A percentile compares a stretch with the other conserved stretches of the same genome.
Conservation (phyloP, 371 early-diverging fungal species). For the Mucor sp. region DNA sequence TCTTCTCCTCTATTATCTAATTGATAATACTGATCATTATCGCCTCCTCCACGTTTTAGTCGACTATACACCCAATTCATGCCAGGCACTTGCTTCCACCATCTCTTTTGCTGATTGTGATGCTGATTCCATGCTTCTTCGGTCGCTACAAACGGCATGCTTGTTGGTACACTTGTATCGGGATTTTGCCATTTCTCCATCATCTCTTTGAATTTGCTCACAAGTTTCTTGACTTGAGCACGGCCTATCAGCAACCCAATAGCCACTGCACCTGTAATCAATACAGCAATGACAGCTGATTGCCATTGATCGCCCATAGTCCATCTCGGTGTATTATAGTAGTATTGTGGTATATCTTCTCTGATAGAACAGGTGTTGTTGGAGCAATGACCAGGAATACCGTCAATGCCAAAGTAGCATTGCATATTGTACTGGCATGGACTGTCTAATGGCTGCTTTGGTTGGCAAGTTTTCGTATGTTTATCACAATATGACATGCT, state of each 20-base stretch:
- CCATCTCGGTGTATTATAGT: conserved; percentile 35
- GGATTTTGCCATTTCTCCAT: conserved; percentile 43
- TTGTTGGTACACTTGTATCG: conserved; percentile 6
- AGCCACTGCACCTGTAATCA: conserved; percentile 37
- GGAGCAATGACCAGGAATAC: conserved; percentile 45
- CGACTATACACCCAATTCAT: conserved; percentile 39
- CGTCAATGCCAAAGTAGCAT: conserved; percentile 39
- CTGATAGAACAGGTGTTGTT: conserved; percentile 38
- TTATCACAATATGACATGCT: conserved; percentile 45
- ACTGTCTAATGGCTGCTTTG: conserved; percentile 40
- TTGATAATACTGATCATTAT: conserved; percentile 37
- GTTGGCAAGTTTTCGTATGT: conserved; percentile 46
- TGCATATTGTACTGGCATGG: conserved; percentile 44
- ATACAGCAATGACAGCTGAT: conserved; percentile 33
- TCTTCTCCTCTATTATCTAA: conserved; percentile 25
- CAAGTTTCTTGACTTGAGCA: conserved; percentile 31
- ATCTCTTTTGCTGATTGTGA: conserved; percentile 15
- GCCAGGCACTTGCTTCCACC: conserved; percentile 46
- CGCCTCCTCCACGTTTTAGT: conserved; percentile 17
- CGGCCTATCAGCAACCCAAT: conserved; percentile 35
- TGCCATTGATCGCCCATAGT: conserved; percentile 50
- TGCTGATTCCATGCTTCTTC: conserved; percentile 28
- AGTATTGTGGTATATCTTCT: conserved; percentile 41
- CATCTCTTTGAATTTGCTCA: conserved; percentile 21
- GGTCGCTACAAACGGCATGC: conserved; percentile 1